Evolutionary conservation across 306 rosid genomes (phyloP), one percentile per base, ranked within the genome.

Genomic region (Cicer yamashitae): DNA sequence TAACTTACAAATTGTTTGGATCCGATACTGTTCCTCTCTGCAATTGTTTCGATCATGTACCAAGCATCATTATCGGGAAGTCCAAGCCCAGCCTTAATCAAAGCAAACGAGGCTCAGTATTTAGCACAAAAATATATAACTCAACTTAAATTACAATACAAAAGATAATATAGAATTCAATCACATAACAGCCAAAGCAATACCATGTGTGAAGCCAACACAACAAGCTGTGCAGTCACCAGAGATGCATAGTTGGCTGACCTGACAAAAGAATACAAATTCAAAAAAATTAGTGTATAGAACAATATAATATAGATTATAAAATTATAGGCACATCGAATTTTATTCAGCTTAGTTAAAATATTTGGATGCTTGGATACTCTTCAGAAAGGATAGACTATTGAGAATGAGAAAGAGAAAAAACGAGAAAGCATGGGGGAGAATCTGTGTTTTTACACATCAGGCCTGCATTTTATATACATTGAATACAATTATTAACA

Each of bases 141-240:
- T 72, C 53, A 50, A 41, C 17, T 54, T 43, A 0, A 71, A 71
- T 58, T 63, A 56, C 79, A 65, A 39, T 64, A 53, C 8, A 48
- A 67, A 41, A 17, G 61, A 59, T 25, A 20, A 57, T 15, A 69
- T 47, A 45, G 46, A 66, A 73, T 57, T 79, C 25, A 17, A 30
- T 48, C 68, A 81, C 63, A 44, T 41, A 78, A 67, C 56, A 80
- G 67, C 74, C 71, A 68, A 84, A 75, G 66, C 64, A 71, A 73
- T 82, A 94, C 99, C 99, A 94, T 94, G 88, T 92, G 97, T 50
- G 96, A 94, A 80, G 94, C 89, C 89, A 89, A 78, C 68, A 86
- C 70, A 57, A 89, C 79, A 68, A 94, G 91, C 87, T 92, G 99
- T 20, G 89, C 91, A 58, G 99, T 85, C 73, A 92, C 97, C 75